A percentile compares a stretch with the other conserved stretches of the same genome.
Conservation (phyloP, 2,329 filamentous ascomycete species). For the Penicillium thymicola region DNA sequence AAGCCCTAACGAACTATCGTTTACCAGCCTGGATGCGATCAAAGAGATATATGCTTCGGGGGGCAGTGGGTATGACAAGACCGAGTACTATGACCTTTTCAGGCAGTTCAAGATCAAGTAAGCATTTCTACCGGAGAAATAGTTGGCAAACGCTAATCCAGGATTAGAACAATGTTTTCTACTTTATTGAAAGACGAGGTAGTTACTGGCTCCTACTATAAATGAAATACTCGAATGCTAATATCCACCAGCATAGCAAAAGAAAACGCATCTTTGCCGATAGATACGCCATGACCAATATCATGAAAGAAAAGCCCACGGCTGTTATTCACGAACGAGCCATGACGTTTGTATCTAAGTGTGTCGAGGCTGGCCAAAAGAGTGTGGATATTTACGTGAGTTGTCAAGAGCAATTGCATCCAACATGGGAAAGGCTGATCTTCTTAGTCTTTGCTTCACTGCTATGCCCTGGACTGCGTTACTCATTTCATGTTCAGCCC, state of each 20-base stretch:
- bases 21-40: conserved; percentile 28
- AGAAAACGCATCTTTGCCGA: conserved; percentile 63
- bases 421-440: not conserved
- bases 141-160: not conserved
- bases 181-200: conserved; percentile 29
- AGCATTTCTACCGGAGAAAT: not conserved
- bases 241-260: conserved; percentile 53
- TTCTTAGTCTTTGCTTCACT: conserved; percentile 51
- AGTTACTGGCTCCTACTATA: not conserved
- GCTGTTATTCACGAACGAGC: conserved; percentile 58
- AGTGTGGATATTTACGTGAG: conserved; percentile 61
- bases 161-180: conserved; percentile 38
- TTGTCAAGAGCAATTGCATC: conserved; percentile 16
- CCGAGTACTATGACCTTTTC: conserved; percentile 36
- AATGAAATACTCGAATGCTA: not conserved
- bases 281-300: conserved; percentile 66
- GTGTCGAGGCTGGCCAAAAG: conserved; percentile 41
- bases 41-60: conserved; percentile 34
- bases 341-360: conserved; percentile 54
- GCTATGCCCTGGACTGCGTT: conserved; percentile 67
- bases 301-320: conserved; percentile 56
- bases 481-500: conserved; percentile 69
- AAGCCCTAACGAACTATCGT: conserved; percentile 32
- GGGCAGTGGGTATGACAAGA: conserved; percentile 39
- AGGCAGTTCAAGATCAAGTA: conserved; percentile 32